Conservation (phyloP, 352 stramenopile genomes). For the Elongisporangium undulatum region DNA sequence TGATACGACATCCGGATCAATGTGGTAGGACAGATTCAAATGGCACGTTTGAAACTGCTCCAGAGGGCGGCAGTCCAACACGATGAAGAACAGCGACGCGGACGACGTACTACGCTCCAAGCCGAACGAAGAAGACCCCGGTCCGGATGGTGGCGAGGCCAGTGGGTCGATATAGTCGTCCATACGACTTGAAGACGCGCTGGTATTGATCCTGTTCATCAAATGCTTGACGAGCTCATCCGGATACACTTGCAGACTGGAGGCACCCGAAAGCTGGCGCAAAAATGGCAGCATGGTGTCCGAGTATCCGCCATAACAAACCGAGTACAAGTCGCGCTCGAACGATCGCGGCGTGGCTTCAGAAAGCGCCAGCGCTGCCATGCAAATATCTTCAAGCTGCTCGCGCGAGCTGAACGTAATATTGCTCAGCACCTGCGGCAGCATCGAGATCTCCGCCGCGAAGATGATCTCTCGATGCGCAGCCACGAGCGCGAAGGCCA, state of each 20-base stretch:
- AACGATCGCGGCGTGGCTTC: slow-evolving; percentile 73
- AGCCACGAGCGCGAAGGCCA: slow-evolving; percentile 79
- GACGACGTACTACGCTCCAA: slow-evolving; percentile 26
- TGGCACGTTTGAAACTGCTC: slow-evolving; percentile 79
- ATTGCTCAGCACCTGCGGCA: slow-evolving; percentile 77
- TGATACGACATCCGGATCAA: slow-evolving; percentile 72
- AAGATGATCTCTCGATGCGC: slow-evolving; percentile 59
- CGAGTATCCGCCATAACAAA: slow-evolving; percentile 76
- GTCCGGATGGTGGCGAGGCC: slow-evolving; percentile 7
- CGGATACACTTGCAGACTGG: slow-evolving; percentile 81
- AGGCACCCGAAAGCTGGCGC: slow-evolving; percentile 57
- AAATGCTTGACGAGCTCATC: slow-evolving; percentile 81
- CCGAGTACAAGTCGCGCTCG: slow-evolving; percentile 73
- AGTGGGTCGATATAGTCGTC: slow-evolving; percentile 9
- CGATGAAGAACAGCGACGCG: slow-evolving; percentile 67
- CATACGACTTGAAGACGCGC: slow-evolving; percentile 10
- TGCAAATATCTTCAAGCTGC: slow-evolving; percentile 59
- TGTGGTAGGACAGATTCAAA: slow-evolving; percentile 83
- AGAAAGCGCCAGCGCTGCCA: slow-evolving; percentile 42
- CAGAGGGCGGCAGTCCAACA: slow-evolving; percentile 74
- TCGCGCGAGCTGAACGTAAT: slow-evolving; percentile 58
- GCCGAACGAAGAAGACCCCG: slow-evolving; percentile 26
- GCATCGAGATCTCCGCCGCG: slow-evolving; percentile 57
- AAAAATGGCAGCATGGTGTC: slow-evolving; percentile 66
- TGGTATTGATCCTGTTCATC: slow-evolving; percentile 43